Conservation (phyloP, 2,329 filamentous ascomycete species). For the Penicillium thymicola region DNA sequence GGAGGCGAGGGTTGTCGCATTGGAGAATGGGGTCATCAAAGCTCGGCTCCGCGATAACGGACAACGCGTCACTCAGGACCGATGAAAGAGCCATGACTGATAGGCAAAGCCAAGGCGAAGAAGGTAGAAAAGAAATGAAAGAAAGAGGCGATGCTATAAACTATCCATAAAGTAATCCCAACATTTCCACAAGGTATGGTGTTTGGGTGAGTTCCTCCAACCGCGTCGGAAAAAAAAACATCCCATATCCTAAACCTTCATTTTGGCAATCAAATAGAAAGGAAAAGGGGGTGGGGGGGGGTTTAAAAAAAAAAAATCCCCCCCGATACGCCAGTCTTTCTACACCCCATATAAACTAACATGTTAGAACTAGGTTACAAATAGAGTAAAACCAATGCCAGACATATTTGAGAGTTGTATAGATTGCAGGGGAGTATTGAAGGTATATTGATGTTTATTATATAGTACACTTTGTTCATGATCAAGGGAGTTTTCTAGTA, state of each 20-base stretch:
- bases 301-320: rapidly evolving
- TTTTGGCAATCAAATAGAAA: not conserved
- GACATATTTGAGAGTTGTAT: not conserved
- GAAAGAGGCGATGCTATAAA: not conserved
- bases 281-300: too few relatives aligned
- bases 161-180: not conserved
- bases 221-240: not conserved
- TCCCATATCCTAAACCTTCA: not conserved
- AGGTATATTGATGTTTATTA: not conserved
- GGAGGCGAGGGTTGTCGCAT: constrained; percentile 27
- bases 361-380: not conserved
- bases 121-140: not conserved
- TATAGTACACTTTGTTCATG: constrained; percentile 11
- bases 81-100: constrained; percentile 22
- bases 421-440: not conserved
- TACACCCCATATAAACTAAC: not conserved
- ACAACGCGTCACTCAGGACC: constrained; percentile 25
- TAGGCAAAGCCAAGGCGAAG: not conserved
- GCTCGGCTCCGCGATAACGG: constrained; percentile 27
- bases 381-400: not conserved
- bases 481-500: constrained; percentile 6
- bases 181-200: not conserved
- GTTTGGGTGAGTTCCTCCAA: not conserved
- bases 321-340: not conserved
- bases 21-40: constrained; percentile 37